A percentile compares a stretch with the other conserved stretches of the same genome.
Evolutionary conservation across 768 basidiomycete species (phyloP).

Genomic region (Leccinum imitatum): DNA sequence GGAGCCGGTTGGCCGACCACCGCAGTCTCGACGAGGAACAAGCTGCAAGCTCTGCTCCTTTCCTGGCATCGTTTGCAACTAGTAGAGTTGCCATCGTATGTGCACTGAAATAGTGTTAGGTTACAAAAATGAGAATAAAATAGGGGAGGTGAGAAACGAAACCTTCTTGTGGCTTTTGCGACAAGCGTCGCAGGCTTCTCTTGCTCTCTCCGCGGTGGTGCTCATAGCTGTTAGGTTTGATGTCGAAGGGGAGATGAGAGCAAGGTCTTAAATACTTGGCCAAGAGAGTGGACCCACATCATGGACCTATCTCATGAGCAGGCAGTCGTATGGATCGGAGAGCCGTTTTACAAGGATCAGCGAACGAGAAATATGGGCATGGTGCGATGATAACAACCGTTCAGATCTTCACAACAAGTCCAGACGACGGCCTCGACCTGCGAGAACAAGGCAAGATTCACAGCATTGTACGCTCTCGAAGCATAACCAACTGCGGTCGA

Average conservation of each 20-base stretch:
- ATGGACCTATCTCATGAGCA: constrained; percentile 8
- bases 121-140: background rate
- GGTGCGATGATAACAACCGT: constrained; percentile 8
- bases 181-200: constrained; percentile 25
- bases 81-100: constrained; percentile 14
- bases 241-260: background rate
- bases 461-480: constrained; percentile 3
- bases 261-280: constrained; percentile 21
- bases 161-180: constrained; percentile 30
- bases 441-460: background rate
- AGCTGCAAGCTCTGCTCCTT: constrained; percentile 13
- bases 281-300: constrained; percentile 10
- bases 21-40: constrained; percentile 12
- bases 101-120: constrained; percentile 17
- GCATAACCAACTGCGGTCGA: constrained; percentile 2
- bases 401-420: constrained; percentile 18
- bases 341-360: constrained; percentile 13
- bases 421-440: constrained; percentile 4
- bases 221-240: constrained; percentile 19
- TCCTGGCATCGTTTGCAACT: constrained; percentile 20
- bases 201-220: constrained; percentile 22
- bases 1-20: constrained; percentile 8
- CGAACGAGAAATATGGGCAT: background rate
- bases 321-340: constrained; percentile 8
- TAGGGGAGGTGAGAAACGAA: background rate